A percentile compares a stretch with the other conserved stretches of the same genome.
These are phyloP conservation scores for Entelexis sorbosivorans DNA, from an alignment of 1,139 yeast genomes.

Conservation along the genomic window DNA sequence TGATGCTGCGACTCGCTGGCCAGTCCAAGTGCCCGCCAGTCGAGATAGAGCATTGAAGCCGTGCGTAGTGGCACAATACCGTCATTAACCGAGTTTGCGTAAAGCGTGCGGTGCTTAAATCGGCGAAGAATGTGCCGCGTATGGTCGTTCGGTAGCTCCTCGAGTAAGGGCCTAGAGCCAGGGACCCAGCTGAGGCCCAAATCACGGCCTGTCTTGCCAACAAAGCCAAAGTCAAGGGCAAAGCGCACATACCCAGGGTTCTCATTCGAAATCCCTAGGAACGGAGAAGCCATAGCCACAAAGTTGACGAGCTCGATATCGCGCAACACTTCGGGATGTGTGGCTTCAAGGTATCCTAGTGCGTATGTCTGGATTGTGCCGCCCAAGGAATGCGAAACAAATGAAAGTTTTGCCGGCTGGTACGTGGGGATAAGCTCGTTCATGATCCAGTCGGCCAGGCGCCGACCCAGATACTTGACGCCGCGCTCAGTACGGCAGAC, in stretches of 20 bases:
- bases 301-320: conserved; percentile 66
- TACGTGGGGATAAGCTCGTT: conserved; percentile 40
- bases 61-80: conserved; percentile 93
- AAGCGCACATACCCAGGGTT: conserved; percentile 80
- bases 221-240: conserved; percentile 77
- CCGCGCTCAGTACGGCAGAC: conserved; percentile 88
- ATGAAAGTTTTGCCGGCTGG: conserved; percentile 49
- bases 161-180: conserved; percentile 48
- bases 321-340: conserved; percentile 59
- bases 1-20: conserved; percentile 41
- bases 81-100: conserved; percentile 72
- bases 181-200: conserved; percentile 50
- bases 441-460: conserved; percentile 67
- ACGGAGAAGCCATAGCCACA: conserved; percentile 75
- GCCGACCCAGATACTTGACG: conserved; percentile 68
- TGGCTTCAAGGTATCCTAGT: conserved; percentile 62
- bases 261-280: conserved; percentile 74
- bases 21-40: conserved; percentile 50
- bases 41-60: conserved; percentile 67
- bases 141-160: conserved; percentile 49
- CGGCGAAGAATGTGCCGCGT: conserved; percentile 55
- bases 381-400: conserved; percentile 86
- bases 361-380: conserved; percentile 88
- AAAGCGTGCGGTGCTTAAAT: conserved; percentile 61
- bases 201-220: conserved; percentile 91